Conservation (phyloP, 257 asterid genomes). For the Echites panduratus region DNA sequence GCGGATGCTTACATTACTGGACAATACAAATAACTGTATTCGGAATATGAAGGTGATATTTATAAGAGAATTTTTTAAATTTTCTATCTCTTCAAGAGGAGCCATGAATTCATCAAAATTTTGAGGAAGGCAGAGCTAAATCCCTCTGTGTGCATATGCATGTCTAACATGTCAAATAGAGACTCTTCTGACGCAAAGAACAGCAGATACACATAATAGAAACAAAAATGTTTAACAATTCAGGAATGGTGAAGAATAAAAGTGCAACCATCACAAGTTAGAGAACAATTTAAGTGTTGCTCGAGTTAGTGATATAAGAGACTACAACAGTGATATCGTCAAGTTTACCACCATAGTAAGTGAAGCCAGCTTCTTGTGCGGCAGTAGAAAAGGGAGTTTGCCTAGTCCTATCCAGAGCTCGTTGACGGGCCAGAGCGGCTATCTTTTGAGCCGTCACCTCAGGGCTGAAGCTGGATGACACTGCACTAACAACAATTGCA, state of each 20-base stretch:
- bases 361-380: constrained; percentile 66
- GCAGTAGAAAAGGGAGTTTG: constrained; percentile 64
- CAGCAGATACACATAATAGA: neutral
- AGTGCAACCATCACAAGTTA: too few relatives aligned
- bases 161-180: neutral
- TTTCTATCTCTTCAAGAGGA: too few relatives aligned
- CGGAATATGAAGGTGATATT: neutral
- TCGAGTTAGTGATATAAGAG: constrained; percentile 35
- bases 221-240: neutral
- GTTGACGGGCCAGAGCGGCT: constrained; percentile 50
- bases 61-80: too few relatives aligned
- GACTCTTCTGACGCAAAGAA: neutral
- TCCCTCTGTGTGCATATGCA: neutral
- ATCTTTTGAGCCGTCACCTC: constrained; percentile 55
- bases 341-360: constrained; percentile 68
- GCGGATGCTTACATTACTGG: neutral
- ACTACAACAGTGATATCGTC: constrained; percentile 79
- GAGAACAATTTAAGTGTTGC: neutral
- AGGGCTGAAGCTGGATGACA: constrained; percentile 43
- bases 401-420: constrained; percentile 50
- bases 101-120: neutral
- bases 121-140: too few relatives aligned
- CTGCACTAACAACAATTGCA: constrained; percentile 48
- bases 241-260: neutral
- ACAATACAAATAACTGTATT: neutral